Conservation (phyloP, 768 basidiomycete species). For the Pleurotus salmoneostramineus region DNA sequence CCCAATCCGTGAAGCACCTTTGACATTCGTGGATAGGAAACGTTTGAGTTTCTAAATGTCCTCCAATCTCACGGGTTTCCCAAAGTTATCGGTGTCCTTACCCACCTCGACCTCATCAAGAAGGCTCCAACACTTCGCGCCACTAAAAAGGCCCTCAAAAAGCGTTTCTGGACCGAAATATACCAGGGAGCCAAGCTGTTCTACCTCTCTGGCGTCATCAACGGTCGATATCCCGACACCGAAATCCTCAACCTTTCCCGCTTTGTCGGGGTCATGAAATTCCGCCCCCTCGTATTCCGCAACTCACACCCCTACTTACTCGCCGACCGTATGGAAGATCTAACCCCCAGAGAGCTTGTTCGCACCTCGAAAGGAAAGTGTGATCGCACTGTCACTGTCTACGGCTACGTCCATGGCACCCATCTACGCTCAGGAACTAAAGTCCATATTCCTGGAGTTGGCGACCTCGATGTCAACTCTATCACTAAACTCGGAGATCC, state of each 20-base stretch:
- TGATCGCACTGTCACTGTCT: slow-evolving; percentile 90
- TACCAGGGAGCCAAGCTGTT: slow-evolving; percentile 98
- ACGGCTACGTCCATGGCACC: slow-evolving; percentile 92
- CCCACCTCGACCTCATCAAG: slow-evolving; percentile 96
- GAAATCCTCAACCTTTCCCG: slow-evolving; percentile 96
- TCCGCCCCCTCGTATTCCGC: slow-evolving; percentile 93
- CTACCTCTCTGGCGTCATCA: slow-evolving; percentile 94
- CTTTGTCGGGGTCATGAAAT: slow-evolving; percentile 98
- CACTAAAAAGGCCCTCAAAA: slow-evolving; percentile 93
- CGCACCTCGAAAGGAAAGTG: slow-evolving; percentile 80
- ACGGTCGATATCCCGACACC: slow-evolving; percentile 94
- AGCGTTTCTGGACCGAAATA: slow-evolving; percentile 99
- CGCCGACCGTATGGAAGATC: slow-evolving; percentile 91
- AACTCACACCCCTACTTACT: slow-evolving; percentile 95
- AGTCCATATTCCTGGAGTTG: slow-evolving; percentile 93
- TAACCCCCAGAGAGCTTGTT: slow-evolving; percentile 84
- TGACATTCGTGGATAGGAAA: slow-evolving; percentile 61
- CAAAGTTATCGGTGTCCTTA: slow-evolving; percentile 94
- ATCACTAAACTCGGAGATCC: slow-evolving; percentile 85
- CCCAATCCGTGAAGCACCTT: background rate
- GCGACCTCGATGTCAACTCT: slow-evolving; percentile 76
- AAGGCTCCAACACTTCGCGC: slow-evolving; percentile 80
- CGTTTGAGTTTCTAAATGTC: slow-evolving; percentile 97
- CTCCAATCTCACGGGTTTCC: slow-evolving; percentile 97
- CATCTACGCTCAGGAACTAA: slow-evolving; percentile 72